Conservation (phyloP, 352 stramenopile genomes). For the Phytophthora boehmeriae region DNA sequence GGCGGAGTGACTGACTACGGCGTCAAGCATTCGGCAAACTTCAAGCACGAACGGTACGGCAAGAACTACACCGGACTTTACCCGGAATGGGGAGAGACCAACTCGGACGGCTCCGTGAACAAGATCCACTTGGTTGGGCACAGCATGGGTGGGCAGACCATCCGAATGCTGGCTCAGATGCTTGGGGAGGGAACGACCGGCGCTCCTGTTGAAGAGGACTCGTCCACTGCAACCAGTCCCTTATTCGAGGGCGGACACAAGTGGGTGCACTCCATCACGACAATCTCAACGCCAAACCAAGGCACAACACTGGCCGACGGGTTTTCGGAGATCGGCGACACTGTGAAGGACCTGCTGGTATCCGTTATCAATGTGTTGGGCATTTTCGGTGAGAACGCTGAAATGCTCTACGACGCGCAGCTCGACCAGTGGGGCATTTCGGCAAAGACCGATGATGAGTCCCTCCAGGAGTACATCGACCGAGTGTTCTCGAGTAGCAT, state of each 20-base stretch:
- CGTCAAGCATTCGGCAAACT: slow-evolving; percentile 36
- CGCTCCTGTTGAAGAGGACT: slow-evolving; percentile 36
- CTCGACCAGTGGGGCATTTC: slow-evolving; percentile 62
- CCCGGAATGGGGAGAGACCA: slow-evolving; percentile 55
- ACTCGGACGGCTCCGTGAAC: slow-evolving; percentile 50
- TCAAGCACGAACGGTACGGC: slow-evolving; percentile 43
- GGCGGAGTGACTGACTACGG: slow-evolving; percentile 55
- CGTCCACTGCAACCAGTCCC: slow-evolving; percentile 20
- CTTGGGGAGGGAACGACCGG: slow-evolving; percentile 56
- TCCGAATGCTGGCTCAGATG: slow-evolving; percentile 71
- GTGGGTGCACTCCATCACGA: slow-evolving; percentile 74
- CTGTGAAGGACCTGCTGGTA: slow-evolving; percentile 44
- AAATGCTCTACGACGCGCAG: slow-evolving; percentile 53
- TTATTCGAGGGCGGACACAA: slow-evolving; percentile 59
- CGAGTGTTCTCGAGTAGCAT: slow-evolving; percentile 42
- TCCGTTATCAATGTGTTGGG: slow-evolving; percentile 39
- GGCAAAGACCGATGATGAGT: slow-evolving; percentile 34
- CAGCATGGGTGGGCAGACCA: slow-evolving; percentile 78
- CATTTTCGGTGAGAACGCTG: slow-evolving; percentile 31
- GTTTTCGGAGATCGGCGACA: slow-evolving; percentile 43
- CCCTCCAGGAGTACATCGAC: slow-evolving; percentile 36
- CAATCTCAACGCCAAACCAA: slow-evolving; percentile 62
- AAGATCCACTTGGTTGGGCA: slow-evolving; percentile 76
- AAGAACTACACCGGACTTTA: slow-evolving; percentile 58
- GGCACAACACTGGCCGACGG: slow-evolving; percentile 53